A percentile compares a stretch with the other conserved stretches of the same genome.
phyloP scores from a whole-genome alignment of 202 grass and related monocot species.

The Hordeum pubiflorum region DNA sequence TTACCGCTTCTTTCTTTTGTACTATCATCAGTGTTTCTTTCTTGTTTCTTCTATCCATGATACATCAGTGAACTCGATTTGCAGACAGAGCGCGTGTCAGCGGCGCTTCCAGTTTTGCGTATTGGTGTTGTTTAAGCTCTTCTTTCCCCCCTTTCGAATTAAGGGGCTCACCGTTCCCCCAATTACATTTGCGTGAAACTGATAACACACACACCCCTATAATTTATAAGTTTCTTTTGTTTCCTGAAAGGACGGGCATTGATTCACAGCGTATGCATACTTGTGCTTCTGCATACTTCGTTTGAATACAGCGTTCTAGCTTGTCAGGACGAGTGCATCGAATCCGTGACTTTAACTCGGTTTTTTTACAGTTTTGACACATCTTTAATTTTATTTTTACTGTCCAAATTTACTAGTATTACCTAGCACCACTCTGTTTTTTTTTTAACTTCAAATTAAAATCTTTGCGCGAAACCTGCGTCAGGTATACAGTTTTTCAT shows the following conservation, averaged over 20 bases:
- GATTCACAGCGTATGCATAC: background rate
- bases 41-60: background rate
- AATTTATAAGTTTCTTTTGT: background rate
- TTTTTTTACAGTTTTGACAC: background rate
- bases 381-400: background rate
- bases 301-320: background rate
- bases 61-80: background rate
- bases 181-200: background rate
- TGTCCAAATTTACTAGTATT: background rate
- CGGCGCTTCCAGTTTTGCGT: background rate
- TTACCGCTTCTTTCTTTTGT: background rate
- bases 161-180: background rate
- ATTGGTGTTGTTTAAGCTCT: background rate
- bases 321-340: background rate
- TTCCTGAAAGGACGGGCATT: background rate
- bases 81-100: background rate
- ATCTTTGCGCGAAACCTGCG: background rate
- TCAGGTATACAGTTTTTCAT: background rate
- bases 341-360: background rate
- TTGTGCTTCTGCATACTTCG: background rate
- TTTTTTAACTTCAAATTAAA: background rate
- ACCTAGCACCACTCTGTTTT: background rate
- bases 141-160: background rate
- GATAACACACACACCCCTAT: background rate
- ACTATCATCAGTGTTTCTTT: background rate